Base-by-base conservation (phyloP, 495 filamentous ascomycete genomes). In the Gamarada debralockiae region DNA sequence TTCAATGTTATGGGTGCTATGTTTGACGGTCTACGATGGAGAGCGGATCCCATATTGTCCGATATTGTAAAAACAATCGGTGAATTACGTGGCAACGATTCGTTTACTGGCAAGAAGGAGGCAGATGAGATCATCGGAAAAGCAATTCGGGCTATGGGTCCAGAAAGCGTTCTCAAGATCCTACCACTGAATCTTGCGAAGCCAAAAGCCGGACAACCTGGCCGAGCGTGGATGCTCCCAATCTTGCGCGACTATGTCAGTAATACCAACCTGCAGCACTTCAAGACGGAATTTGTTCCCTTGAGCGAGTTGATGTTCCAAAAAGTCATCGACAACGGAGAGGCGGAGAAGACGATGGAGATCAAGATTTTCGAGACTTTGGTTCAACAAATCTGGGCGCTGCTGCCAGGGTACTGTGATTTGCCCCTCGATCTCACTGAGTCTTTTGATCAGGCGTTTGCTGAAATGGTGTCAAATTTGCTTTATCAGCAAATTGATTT, bases 331-430 rank as follows among this genome's bases (percentile, higher is more conserved):
- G 85, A 92, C 44, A 85, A 90, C 60, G 85, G 83, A 10, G 73
- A 79, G 2, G 80, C 80, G 7, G 86, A 90, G 65, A 96, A 95
- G 73, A 88, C 88, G 0, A 87, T 96, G 73, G 89, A 97, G 65
- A 81, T 88, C 61, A 98, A 98, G 74, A 95, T 98, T 53, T 97
- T 92, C 68, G 93, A 98, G 68, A 97, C 93, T 0, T 66, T 98
- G 1, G 88, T 98, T 1, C 87, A 95, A 47, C 93, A 98, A 64
- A 92, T 93, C 18, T 98, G 95, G 93, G 85, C 87, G 17, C 80
- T 89, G 45, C 77, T 98, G n/a, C 91, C 95, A 0, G 93, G 93
- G 25, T 98, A 96, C 67, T 97, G 93, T 65, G 87, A 95, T 65
- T 71, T 95, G 44, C 92, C 93, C 3, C 69, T 93, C 34, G 93